Conservation (phyloP, 805 yeast species). For the Grigorovia yakushimaensis region DNA sequence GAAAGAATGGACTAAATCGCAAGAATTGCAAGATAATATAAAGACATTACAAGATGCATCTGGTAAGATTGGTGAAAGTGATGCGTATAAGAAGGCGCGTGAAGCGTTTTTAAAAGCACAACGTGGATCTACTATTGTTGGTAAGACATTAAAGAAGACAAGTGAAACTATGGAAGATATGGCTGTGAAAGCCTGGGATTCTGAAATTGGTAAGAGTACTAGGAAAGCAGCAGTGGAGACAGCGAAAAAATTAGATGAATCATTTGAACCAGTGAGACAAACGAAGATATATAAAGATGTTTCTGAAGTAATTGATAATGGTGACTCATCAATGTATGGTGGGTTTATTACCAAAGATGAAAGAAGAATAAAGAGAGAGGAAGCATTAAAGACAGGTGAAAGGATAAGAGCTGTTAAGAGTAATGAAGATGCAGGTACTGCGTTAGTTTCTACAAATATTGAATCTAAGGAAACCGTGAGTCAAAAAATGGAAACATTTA, state of each 20-base stretch:
- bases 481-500: constrained; percentile 57
- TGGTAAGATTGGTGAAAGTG: constrained; percentile 87
- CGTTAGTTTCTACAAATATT: constrained; percentile 71
- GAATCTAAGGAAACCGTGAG: constrained; percentile 61
- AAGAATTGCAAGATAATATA: constrained; percentile 83
- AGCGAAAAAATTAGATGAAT: constrained; percentile 77
- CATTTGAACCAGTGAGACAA: constrained; percentile 83
- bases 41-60: constrained; percentile 94
- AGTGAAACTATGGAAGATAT: constrained; percentile 90
- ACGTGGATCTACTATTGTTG: constrained; percentile 55
- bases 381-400: constrained; percentile 47
- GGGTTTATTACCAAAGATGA: constrained; percentile 81
- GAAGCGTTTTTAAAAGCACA: constrained; percentile 88
- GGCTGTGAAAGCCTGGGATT: constrained; percentile 92
- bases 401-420: constrained; percentile 61
- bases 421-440: constrained; percentile 74
- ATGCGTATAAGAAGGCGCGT: constrained; percentile 84
- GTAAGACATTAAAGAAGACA: constrained; percentile 71
- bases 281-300: constrained; percentile 86
- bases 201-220: constrained; percentile 84
- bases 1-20: constrained; percentile 81
- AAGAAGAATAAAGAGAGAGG: constrained; percentile 63
- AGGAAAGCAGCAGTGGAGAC: constrained; percentile 73
- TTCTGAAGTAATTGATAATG: constrained; percentile 82
- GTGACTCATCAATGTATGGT: constrained; percentile 81